Conservation (phyloP, 192 early-diverging fungal species). For the Backusella westeae region DNA sequence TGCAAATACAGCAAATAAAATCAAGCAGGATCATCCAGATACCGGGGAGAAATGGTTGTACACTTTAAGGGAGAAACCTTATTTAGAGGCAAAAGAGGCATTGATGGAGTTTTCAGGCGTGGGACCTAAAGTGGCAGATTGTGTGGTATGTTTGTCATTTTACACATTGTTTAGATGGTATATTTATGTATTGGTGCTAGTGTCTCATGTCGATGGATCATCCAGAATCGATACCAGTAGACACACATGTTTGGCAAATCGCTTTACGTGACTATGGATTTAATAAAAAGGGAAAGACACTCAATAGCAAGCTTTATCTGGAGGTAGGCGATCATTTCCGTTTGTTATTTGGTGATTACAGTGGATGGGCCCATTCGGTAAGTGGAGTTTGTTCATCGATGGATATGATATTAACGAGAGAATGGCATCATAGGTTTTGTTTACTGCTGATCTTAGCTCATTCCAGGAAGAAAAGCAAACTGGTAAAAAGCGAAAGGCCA, state of each 20-base stretch:
- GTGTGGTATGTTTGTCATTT: constrained; percentile 56
- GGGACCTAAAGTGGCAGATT: constrained; percentile 98
- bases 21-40: constrained; percentile 40
- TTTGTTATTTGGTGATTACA: constrained; percentile 72
- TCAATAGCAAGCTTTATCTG: constrained; percentile 67
- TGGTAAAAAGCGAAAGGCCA: background rate
- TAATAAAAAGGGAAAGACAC: constrained; percentile 42
- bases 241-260: constrained; percentile 97
- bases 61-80: constrained; percentile 51
- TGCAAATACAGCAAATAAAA: constrained; percentile 57
- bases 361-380: constrained; percentile 82
- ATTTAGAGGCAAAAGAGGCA: constrained; percentile 56
- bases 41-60: constrained; percentile 59
- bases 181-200: constrained; percentile 11
- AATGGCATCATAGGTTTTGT: constrained; percentile 34
- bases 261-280: constrained; percentile 78
- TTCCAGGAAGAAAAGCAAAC: background rate
- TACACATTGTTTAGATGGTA: background rate
- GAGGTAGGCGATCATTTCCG: constrained; percentile 70
- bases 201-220: constrained; percentile 92
- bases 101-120: constrained; percentile 75
- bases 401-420: background rate
- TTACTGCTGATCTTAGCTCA: constrained; percentile 42
- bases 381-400: constrained; percentile 3
- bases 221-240: constrained; percentile 75